Evolutionary conservation across 106 monocot genomes (phyloP).

Genomic region (Phalaenopsis equestris): DNA sequence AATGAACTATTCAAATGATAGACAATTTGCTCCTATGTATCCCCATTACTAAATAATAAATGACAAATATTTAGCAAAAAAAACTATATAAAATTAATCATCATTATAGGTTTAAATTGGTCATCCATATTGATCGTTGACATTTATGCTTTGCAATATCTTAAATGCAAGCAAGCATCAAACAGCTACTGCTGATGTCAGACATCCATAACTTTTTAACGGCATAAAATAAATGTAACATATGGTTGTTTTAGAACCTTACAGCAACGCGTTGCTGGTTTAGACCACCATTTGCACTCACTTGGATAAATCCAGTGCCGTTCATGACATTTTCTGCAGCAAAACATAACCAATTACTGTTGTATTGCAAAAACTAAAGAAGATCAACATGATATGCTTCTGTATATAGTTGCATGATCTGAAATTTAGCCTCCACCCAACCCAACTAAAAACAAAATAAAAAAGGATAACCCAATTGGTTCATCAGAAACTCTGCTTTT

Average conservation of each 20-base stretch:
- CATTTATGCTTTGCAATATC: neutral
- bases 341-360: neutral
- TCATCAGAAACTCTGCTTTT: neutral
- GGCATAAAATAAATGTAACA: neutral
- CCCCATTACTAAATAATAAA: neutral
- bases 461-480: neutral
- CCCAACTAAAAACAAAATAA: neutral
- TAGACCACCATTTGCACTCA: constrained; percentile 88
- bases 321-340: constrained; percentile 33
- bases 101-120: neutral
- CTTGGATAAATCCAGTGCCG: constrained; percentile 51
- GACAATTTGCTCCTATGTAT: neutral
- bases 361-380: neutral
- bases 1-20: neutral
- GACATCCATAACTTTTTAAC: neutral
- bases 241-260: constrained; percentile 15
- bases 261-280: constrained; percentile 97
- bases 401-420: neutral
- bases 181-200: neutral
- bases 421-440: neutral
- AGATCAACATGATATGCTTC: neutral
- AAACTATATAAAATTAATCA: neutral
- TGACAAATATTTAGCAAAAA: neutral
- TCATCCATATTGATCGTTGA: neutral
- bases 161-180: neutral